Percentiles rank a stretch among this genome's conserved stretches.
These are phyloP conservation scores for Boletus rubroflammeus DNA, from an alignment of 768 basidiomycete genomes.

Conservation along the genomic window DNA sequence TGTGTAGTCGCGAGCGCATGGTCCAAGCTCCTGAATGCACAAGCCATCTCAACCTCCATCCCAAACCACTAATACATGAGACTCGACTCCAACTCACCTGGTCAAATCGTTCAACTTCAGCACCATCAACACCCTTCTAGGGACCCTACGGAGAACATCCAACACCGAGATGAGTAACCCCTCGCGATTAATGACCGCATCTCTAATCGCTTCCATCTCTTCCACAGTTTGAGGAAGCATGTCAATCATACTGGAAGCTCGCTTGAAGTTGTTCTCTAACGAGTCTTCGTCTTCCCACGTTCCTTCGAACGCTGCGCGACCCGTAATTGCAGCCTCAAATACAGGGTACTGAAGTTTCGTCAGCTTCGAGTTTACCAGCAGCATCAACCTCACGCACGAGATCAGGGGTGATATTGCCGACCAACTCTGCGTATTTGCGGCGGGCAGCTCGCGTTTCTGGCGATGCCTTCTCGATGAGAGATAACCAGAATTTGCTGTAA, in stretches of 20 bases:
- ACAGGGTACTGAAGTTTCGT: slow-evolving; percentile 68
- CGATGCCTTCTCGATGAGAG: slow-evolving; percentile 74
- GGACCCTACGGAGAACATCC: slow-evolving; percentile 81
- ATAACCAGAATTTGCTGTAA: slow-evolving; percentile 87
- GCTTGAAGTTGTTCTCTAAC: slow-evolving; percentile 38
- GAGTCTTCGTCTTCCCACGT: slow-evolving; percentile 44
- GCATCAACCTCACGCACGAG: slow-evolving; percentile 48
- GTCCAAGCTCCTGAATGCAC: slow-evolving; percentile 64
- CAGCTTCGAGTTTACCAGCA: not conserved
- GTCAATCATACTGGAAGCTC: slow-evolving; percentile 77
- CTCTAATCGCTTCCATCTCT: slow-evolving; percentile 79
- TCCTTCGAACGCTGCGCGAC: slow-evolving; percentile 69
- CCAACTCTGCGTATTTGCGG: slow-evolving; percentile 81
- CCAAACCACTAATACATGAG: not conserved
- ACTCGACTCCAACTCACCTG: slow-evolving; percentile 39
- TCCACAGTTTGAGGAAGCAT: slow-evolving; percentile 66
- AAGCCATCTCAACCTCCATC: not conserved
- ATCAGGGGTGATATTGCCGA: slow-evolving; percentile 87
- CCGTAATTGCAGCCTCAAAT: slow-evolving; percentile 92
- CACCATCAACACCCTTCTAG: slow-evolving; percentile 79
- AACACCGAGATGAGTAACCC: slow-evolving; percentile 84
- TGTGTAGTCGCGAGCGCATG: slow-evolving; percentile 84
- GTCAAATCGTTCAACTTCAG: slow-evolving; percentile 85
- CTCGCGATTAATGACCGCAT: slow-evolving; percentile 78
- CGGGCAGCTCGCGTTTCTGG: slow-evolving; percentile 62